Evolutionary conservation across 805 yeast genomes (phyloP), one percentile per base, ranked within the genome.

Genomic region (Lipomyces yamadae): DNA sequence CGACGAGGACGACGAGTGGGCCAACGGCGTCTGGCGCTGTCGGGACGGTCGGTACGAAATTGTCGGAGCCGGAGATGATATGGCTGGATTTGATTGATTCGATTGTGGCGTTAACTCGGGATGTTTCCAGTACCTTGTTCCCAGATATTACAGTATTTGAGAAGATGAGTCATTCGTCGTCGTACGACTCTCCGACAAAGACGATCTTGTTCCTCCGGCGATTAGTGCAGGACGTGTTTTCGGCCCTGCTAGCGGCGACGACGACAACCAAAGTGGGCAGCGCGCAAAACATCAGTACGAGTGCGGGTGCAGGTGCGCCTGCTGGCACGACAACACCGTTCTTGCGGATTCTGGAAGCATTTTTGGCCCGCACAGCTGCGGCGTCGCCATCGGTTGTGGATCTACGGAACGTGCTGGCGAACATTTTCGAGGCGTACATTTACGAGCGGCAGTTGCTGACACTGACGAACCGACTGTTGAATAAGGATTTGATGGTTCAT

Each of bases 201-300:
- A 64, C 72, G 56, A 58, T 69, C 33, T 33, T 69, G 52, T 69
- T 69, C 33, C 30, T 68, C 18, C 62, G 72, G 7, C 54, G 69
- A 35, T 61, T 70, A 13, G 73, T 71, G 18, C 73, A 71, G 61
- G 71, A 71, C 42, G 71, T 71, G 10, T 66, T 71, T 63, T 71
- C 72, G 7, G 64, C 74, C 4, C 52, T 71, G 50, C 42, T 71
- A 53, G 72, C 66, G 2, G 69, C 71, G 45, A 69, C 72, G 5
- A 54, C 71, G 29, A 37, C 65, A 3, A 18, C 68, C 7, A 57
- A 18, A 24, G 37, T 29, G 24, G 24, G 24, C 48, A 11, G 68
- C 18, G 50, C 68, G 24, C 32, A 34, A 29, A 35, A 33, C 32
- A 18, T 60, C 52, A 24, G 54, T n/a, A 32, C 68, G 58, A 24